Conservation (phyloP, 148 eudicot species). For the Camellia granthamiana region DNA sequence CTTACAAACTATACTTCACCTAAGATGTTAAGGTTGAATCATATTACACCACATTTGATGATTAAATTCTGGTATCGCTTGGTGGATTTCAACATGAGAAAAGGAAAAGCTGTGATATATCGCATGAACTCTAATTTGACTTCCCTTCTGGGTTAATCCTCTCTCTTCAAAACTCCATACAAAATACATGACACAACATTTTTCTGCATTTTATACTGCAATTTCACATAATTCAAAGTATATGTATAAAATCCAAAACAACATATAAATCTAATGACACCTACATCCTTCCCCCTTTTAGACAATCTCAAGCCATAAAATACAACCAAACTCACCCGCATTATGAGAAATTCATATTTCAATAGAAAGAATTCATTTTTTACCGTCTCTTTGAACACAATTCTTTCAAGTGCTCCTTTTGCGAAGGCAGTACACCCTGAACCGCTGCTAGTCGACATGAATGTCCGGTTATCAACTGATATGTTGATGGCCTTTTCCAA, state of each 20-base stretch:
- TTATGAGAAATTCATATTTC: not conserved
- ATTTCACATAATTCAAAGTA: not conserved
- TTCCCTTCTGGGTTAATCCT: not conserved
- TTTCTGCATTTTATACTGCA: constrained; percentile 7
- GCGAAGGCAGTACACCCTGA: constrained; percentile 37
- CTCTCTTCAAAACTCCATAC: not conserved
- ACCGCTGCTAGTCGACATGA: constrained; percentile 65
- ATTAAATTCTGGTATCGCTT: not conserved
- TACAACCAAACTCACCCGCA: not conserved
- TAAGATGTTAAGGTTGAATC: too few species aligned
- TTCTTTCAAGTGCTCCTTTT: constrained; percentile 37
- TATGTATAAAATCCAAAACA: not conserved
- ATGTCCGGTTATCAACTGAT: constrained; percentile 57
- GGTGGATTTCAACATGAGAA: too few species aligned
- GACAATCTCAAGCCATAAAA: not conserved
- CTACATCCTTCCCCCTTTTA: not conserved
- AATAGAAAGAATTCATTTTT: not conserved
- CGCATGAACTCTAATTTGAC: not conserved
- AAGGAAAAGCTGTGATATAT: too few species aligned
- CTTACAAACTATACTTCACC: too few species aligned
- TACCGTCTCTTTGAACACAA: constrained; percentile 36
- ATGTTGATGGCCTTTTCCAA: constrained; percentile 61
- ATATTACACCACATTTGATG: not conserved
- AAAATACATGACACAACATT: not conserved
- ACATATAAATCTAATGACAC: not conserved